Percentiles rank a stretch among this genome's conserved stretches.
phyloP scores from a whole-genome alignment of 139 green algal genomes.

The Limnomonas spitsbergensis region DNA sequence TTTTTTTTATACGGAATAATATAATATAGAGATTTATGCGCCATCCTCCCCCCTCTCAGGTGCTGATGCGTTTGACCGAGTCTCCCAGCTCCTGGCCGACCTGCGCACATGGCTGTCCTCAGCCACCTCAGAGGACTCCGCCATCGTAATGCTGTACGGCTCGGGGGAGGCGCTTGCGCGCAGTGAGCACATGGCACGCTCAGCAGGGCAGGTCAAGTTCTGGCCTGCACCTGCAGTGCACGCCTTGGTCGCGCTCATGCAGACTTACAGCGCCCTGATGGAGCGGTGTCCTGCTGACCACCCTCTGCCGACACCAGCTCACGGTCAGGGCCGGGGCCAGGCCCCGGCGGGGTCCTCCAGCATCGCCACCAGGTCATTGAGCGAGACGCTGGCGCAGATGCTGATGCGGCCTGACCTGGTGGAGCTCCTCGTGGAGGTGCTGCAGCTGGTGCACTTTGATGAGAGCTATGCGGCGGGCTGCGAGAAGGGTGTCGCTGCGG shows the following conservation, averaged over 20 bases:
- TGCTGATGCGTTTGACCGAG: not conserved
- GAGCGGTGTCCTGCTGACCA: not conserved
- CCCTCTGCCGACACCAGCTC: too few relatives aligned
- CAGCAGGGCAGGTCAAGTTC: not conserved
- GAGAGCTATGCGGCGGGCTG: not conserved
- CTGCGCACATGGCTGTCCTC: slow-evolving; percentile 7
- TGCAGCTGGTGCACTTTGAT: slow-evolving; percentile 32
- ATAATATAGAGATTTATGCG: not conserved
- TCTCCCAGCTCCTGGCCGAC: not conserved
- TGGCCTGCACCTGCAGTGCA: not conserved
- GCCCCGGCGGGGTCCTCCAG: not conserved
- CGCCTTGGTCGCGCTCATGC: not conserved
- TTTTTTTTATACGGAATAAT: too few relatives aligned
- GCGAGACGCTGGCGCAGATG: not conserved
- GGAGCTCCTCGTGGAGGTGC: slow-evolving; percentile 23
- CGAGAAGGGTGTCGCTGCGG: not conserved
- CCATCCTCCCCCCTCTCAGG: not conserved
- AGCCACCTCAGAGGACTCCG: not conserved
- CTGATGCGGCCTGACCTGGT: slow-evolving; percentile 26
- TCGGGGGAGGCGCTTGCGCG: not conserved
- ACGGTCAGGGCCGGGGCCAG: not conserved
- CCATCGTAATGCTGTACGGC: not conserved
- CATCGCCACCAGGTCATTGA: not conserved
- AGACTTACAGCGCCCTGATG: not conserved
- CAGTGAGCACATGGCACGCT: not conserved